Evolutionary conservation across 345 rosid genomes (phyloP).

Genomic region (Moricandia moricandioides): DNA sequence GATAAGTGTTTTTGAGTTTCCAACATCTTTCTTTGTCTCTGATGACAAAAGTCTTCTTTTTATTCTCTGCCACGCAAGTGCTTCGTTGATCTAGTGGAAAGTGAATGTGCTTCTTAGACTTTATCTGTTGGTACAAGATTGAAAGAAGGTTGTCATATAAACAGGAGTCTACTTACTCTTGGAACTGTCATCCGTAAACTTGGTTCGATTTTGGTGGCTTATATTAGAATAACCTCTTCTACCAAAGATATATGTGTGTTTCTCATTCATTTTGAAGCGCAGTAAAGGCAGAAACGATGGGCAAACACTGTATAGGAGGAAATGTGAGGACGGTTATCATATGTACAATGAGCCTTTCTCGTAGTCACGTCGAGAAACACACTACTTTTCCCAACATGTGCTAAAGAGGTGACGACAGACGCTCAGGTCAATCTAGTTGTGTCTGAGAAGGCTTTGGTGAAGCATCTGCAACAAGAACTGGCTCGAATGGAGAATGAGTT

Average conservation of each 20-base stretch:
- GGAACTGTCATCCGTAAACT: too few relatives aligned
- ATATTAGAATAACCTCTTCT: too few relatives aligned
- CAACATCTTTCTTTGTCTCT: neutral
- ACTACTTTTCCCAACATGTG: conserved; percentile 79
- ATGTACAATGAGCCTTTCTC: conserved; percentile 84
- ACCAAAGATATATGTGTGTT: neutral
- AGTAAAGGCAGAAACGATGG: conserved; percentile 78
- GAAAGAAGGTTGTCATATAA: conserved; percentile 93
- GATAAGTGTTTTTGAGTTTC: neutral
- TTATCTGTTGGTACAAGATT: conserved; percentile 64
- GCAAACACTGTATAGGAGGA: conserved; percentile 83
- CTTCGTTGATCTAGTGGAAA: conserved; percentile 88
- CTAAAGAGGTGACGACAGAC: conserved; percentile 72
- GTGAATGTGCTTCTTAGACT: conserved; percentile 88
- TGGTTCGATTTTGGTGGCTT: conserved; percentile 38
- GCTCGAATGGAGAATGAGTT: conserved; percentile 65
- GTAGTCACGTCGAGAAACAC: conserved; percentile 78
- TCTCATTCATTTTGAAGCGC: conserved; percentile 24
- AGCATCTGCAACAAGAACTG: conserved; percentile 71
- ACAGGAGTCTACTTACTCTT: conserved; percentile 86
- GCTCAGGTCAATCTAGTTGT: conserved; percentile 74
- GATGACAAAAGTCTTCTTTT: neutral
- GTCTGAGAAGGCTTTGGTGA: conserved; percentile 86
- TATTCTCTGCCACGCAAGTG: conserved; percentile 57
- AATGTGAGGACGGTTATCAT: conserved; percentile 81